Evolutionary conservation across 306 rosid genomes (phyloP).

Genomic region (Cucumis sativus): Cucumber_9930_V3 NC_026659.2:4254501-4255000

Average conservation of each 20-base stretch:
- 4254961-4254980: background rate
- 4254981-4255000: background rate
- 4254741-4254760: background rate
- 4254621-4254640: background rate
- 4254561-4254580: background rate
- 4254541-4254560: background rate
- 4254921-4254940: slow-evolving; percentile 4
- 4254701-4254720: background rate
- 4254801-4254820: slow-evolving; percentile 82
- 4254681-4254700: background rate
- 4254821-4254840: slow-evolving; percentile 67
- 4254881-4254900: slow-evolving; percentile 74
- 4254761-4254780: slow-evolving; percentile 61
- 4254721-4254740: background rate
- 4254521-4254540: background rate
- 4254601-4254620: background rate
- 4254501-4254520: background rate
- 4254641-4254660: too few relatives aligned
- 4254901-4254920: slow-evolving; percentile 68
- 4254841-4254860: slow-evolving; percentile 68
- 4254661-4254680: background rate
- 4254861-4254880: slow-evolving; percentile 41
- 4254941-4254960: slow-evolving; percentile 4
- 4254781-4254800: slow-evolving; percentile 91
- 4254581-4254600: background rate